Evolutionary conservation across 306 rosid species (phyloP), one percentile per base, ranked within the genome.

Genomic region (Arachis hypogaea): DNA sequence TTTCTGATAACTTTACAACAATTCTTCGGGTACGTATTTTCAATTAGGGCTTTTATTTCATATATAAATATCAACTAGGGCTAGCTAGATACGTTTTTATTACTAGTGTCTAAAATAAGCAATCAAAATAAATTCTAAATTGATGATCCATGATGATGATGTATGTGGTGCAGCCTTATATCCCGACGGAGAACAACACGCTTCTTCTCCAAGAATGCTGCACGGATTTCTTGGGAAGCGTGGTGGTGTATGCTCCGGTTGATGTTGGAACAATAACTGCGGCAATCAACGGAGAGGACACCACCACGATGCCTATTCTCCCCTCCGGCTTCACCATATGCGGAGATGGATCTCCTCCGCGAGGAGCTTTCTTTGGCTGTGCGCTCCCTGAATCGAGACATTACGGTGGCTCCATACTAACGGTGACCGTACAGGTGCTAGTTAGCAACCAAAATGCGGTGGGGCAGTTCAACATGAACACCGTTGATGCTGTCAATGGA

Each of bases 261-360:
- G 87, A 84, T 79, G 8, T 73, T 10, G 16, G 73, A 7, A 7
- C 73, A 1, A 18, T 93, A 5, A 71, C 73, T 29, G 2, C 61
- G 11, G 82, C 78, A 3, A 59, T 59, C 0, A 64, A 38, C 0
- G 88, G 90, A 5, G 83, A 78, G 12, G 88, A 87, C 69, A n/a
- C 86, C n/a, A 80, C 82, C 0, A 3, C 11, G 11, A 11, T 93
- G 51, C 87, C 87, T 0, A 62, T 90, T 10, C 95, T 93, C 36
- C 90, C 97, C 0, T 85, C 90, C 0, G 98, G 98, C n/a, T 57
- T 88, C 7, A 55, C 90, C 5, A 80, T 93, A 80, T 73, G 88
- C 0, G 45, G 77, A 4, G 89, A 82, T 12, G 92, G 92, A 5
- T 2, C 22, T 6, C 78, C 74, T 14, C 8, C 55, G 28, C 14